These are phyloP conservation scores for Lactarius quietus DNA, from an alignment of 768 basidiomycete genomes.

Conservation along the genomic window DNA sequence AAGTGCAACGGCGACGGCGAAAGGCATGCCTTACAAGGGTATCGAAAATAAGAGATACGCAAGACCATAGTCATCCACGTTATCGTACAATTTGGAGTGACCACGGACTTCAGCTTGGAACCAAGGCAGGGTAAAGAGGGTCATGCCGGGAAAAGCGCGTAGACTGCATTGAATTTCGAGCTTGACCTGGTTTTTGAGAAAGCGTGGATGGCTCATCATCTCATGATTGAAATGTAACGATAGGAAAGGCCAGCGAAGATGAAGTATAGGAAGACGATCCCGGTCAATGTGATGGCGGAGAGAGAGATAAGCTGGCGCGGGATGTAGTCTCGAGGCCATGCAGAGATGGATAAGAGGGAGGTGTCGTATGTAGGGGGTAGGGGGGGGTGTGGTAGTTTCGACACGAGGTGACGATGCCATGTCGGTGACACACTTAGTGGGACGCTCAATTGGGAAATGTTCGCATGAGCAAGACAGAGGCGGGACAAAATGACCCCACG, in stretches of 20 bases:
- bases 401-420: constrained; percentile 51
- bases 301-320: constrained; percentile 78
- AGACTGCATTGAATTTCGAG: constrained; percentile 75
- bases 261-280: constrained; percentile 86
- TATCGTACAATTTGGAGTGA: constrained; percentile 72
- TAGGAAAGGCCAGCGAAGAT: constrained; percentile 84
- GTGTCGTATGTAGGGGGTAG: constrained; percentile 33
- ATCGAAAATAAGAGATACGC: constrained; percentile 64
- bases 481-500: constrained; percentile 78
- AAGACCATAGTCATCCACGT: constrained; percentile 77
- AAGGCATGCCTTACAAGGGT: constrained; percentile 50
- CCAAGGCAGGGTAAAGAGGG: constrained; percentile 84
- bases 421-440: constrained; percentile 17
- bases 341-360: constrained; percentile 45
- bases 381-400: constrained; percentile 55
- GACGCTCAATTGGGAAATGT: constrained; percentile 23
- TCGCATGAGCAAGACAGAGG: constrained; percentile 31
- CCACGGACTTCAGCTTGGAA: constrained; percentile 92
- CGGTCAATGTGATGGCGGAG: constrained; percentile 64
- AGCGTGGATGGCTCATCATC: constrained; percentile 93
- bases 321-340: constrained; percentile 83
- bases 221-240: constrained; percentile 88
- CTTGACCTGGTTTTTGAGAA: constrained; percentile 82
- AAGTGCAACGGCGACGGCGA: not conserved
- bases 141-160: constrained; percentile 79